Conservation (phyloP, 352 stramenopile genomes). For the Thalassiosira allenii region DNA sequence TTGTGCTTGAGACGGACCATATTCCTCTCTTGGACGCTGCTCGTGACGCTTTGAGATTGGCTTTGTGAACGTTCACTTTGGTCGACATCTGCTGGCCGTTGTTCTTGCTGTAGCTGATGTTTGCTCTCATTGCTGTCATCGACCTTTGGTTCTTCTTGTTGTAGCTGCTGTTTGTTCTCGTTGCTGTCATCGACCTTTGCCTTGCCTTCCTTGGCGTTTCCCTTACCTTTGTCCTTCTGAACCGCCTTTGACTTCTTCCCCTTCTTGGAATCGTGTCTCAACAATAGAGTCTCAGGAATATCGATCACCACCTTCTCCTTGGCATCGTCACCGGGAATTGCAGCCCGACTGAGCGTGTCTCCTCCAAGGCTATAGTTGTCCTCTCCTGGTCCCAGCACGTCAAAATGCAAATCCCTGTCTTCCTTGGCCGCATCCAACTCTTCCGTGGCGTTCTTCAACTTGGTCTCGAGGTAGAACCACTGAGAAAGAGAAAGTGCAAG, state of each 20-base stretch:
- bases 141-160: too few species aligned
- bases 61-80: background rate
- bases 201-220: background rate
- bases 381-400: background rate
- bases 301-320: background rate
- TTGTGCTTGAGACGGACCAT: constrained; percentile 20
- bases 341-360: background rate
- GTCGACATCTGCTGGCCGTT: background rate
- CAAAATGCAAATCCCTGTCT: constrained; percentile 44
- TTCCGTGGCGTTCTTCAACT: constrained; percentile 42
- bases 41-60: too few species aligned
- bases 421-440: constrained; percentile 55
- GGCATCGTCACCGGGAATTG: background rate
- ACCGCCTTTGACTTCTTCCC: background rate
- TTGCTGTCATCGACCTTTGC: too few species aligned
- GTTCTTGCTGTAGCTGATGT: too few species aligned
- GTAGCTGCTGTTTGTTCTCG: too few species aligned
- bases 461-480: constrained; percentile 52
- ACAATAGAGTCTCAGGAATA: background rate
- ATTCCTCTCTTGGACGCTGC: background rate
- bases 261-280: background rate
- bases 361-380: background rate
- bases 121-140: too few species aligned
- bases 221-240: background rate
- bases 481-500: too few species aligned